Base-by-base conservation (phyloP, 2,329 filamentous ascomycete species). In the Waltergamsia citrina region DNA sequence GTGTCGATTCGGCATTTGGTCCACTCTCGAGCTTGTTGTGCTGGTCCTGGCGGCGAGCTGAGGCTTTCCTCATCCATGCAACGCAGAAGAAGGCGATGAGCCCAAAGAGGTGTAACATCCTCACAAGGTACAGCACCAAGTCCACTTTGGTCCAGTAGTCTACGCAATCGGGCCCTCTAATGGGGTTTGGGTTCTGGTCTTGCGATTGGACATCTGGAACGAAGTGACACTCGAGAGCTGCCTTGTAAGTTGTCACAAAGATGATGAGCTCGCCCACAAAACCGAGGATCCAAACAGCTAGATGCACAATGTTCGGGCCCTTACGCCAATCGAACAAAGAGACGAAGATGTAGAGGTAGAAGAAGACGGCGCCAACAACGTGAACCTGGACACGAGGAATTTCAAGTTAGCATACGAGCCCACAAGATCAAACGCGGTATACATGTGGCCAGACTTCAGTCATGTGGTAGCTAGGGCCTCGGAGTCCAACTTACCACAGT, bases 301-400 rank as follows among this genome's bases (percentile, higher is more conserved):
- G 72, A 57, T 95, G 87, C 34, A 85, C 78, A 30, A 78, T 65
- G 32, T 81, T 88, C 1, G 92, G 92, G 10, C 84, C 84, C 22
- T 85, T 79, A 41, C 75, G 78, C 51, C 82, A 83, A 56, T 95
- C 88, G 48, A 94, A 69, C 37, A 96, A 72, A 20, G 87, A 87
- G 49, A 95, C 81, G 44, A 93, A 71, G 44, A 94, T 73, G 45
- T 94, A 79, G 32, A 84, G 71, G 62, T 93, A 92, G 42, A 92
- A 77, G 65, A 94, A 94, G 44, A 87, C 82, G 29, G 85, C 81
- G 35, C 81, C 85, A 37, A 85, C 74, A 42, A 93, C 67, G 57
- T 93, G 94, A 51, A 94, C 81, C 87, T 94, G 49, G 32, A 32
- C 32, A 20, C n/a, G n/a, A 17, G 36, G 32, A 15, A 38, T 36